Evolutionary conservation across 2,329 filamentous ascomycete species (phyloP).

Genomic region (Cladosporium sp.): DNA sequence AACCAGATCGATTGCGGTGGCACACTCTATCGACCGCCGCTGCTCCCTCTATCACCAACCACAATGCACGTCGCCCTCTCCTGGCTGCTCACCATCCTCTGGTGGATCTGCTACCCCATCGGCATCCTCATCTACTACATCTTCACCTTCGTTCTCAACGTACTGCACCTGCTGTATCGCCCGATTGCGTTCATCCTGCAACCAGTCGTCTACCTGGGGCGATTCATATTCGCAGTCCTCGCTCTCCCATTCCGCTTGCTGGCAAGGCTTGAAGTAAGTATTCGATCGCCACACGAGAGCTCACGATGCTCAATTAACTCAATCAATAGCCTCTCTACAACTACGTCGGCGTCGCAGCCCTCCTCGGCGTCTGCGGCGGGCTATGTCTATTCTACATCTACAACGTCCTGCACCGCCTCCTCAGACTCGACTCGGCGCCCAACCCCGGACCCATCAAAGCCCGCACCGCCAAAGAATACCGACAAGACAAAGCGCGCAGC

Average conservation of each 20-base stretch:
- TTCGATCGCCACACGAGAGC: background rate
- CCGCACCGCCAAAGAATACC: constrained; percentile 29
- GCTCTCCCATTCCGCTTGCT: constrained; percentile 47
- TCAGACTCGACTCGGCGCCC: constrained; percentile 19
- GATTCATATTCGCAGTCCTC: constrained; percentile 35
- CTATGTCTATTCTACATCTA: constrained; percentile 54
- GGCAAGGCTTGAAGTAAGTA: constrained; percentile 50
- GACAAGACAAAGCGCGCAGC: constrained; percentile 24
- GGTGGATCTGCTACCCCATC: constrained; percentile 35
- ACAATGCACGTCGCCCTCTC: constrained; percentile 29
- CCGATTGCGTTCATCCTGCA: constrained; percentile 44
- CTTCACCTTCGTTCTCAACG: constrained; percentile 32
- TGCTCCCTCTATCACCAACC: background rate
- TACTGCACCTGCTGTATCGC: constrained; percentile 44
- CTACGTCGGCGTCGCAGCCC: constrained; percentile 59
- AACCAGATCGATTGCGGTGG: no score
- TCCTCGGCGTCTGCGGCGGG: constrained; percentile 61
- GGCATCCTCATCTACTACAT: constrained; percentile 35
- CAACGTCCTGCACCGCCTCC: constrained; percentile 29
- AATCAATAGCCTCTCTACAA: constrained; percentile 43
- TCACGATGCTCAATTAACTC: background rate
- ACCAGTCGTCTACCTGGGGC: constrained; percentile 44
- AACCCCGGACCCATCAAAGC: constrained; percentile 10
- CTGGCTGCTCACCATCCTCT: constrained; percentile 28
- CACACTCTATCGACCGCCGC: no score